Evolutionary conservation across 805 yeast genomes (phyloP).

Genomic region (Candida maesae): DNA sequence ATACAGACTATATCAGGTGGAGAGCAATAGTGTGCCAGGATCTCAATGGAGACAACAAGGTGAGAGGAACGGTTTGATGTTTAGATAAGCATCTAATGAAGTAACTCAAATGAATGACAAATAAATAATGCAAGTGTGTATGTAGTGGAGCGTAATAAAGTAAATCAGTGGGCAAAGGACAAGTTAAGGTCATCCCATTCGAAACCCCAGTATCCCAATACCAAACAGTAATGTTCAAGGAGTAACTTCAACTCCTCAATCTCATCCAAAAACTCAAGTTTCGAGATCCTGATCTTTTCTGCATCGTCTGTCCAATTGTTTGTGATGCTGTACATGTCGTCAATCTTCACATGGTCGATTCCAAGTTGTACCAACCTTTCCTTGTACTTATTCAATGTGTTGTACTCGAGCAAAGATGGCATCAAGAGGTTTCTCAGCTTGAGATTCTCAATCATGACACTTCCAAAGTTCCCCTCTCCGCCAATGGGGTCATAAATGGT

Average conservation of each 20-base stretch:
- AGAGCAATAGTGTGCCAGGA: constrained; percentile 57
- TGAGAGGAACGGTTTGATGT: constrained; percentile 66
- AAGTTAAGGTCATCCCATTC: constrained; percentile 21
- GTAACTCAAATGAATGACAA: neutral
- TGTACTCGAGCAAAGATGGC: constrained; percentile 35
- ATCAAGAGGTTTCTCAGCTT: constrained; percentile 40
- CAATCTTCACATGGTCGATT: constrained; percentile 10
- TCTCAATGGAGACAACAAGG: constrained; percentile 72
- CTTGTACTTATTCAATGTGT: constrained; percentile 32
- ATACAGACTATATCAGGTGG: constrained; percentile 70
- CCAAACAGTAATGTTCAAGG: constrained; percentile 50
- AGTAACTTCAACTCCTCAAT: constrained; percentile 52
- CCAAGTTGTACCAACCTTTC: constrained; percentile 18
- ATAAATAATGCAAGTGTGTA: no score
- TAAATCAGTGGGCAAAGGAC: neutral
- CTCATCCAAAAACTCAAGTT: constrained; percentile 54
- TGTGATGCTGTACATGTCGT: constrained; percentile 34
- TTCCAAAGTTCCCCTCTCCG: constrained; percentile 48
- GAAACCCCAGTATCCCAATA: constrained; percentile 26
- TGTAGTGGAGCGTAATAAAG: no score
- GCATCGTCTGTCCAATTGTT: constrained; percentile 29
- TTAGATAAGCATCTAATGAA: constrained; percentile 38
- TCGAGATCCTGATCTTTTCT: constrained; percentile 40
- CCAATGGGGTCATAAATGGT: constrained; percentile 60
- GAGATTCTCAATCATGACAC: constrained; percentile 50